Evolutionary conservation across 75 land plant genomes (phyloP).

Genomic region (Picea glauca): DNA sequence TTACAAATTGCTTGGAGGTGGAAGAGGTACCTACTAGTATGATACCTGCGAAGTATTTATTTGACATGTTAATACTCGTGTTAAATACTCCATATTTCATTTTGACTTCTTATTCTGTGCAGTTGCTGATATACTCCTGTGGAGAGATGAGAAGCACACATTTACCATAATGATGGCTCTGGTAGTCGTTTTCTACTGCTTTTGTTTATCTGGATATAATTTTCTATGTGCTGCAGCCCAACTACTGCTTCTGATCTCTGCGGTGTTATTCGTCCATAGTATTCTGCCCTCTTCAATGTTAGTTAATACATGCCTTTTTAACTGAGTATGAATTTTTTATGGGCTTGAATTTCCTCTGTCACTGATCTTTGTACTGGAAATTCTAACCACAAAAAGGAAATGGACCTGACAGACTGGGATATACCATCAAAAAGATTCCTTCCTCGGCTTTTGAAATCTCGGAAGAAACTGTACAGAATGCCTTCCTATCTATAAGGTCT

Average conservation of each 20-base stretch:
- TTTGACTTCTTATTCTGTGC: conserved; percentile 13
- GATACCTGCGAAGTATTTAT: not conserved
- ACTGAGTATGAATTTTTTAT: not conserved
- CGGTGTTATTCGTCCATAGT: conserved; percentile 57
- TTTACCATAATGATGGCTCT: conserved; percentile 31
- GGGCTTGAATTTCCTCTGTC: not conserved
- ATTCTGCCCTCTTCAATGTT: conserved; percentile 59
- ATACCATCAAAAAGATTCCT: conserved; percentile 18
- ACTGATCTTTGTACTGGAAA: not conserved
- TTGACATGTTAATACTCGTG: not conserved
- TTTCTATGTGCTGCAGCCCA: conserved; percentile 51
- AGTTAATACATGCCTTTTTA: not conserved
- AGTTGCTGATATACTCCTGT: conserved; percentile 79
- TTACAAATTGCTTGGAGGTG: conserved; percentile 49
- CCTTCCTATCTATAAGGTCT: conserved; percentile 17
- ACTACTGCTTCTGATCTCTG: conserved; percentile 35
- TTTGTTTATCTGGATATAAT: conserved; percentile 57
- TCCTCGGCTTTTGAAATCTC: conserved; percentile 36
- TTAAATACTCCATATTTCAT: not conserved
- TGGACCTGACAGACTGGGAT: conserved; percentile 37
- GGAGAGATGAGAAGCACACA: conserved; percentile 72
- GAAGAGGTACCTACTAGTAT: conserved; percentile 37
- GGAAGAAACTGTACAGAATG: conserved; percentile 22
- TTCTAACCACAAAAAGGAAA: conserved; percentile 1
- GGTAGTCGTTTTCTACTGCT: conserved; percentile 37